phyloP scores from a whole-genome alignment of 129 eudicot species.

The Ambrosia trifida region DNA sequence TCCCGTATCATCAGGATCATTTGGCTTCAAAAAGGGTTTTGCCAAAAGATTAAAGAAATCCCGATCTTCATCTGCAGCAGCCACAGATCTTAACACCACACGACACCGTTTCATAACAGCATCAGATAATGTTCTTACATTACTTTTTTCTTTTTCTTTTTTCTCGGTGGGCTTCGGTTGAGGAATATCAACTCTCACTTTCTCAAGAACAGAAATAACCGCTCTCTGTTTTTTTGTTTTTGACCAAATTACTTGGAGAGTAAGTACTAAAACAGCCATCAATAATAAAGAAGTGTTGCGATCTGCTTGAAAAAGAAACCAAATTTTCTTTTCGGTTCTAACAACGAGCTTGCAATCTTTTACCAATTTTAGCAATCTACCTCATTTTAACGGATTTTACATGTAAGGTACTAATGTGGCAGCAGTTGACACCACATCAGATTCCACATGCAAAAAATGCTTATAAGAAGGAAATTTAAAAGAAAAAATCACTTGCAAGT shows the following conservation, averaged over 20 bases:
- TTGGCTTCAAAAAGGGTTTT: constrained; percentile 52
- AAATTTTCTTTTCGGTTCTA: background rate
- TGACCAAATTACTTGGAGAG: constrained; percentile 4
- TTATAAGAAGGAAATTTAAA: background rate
- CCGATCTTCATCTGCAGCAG: constrained; percentile 69
- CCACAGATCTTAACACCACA: constrained; percentile 65
- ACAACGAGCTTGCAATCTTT: background rate
- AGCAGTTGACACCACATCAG: background rate
- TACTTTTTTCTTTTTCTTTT: constrained; percentile 62
- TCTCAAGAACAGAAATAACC: constrained; percentile 68
- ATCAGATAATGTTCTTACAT: constrained; percentile 47
- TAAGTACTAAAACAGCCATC: constrained; percentile 6
- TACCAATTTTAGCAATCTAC: background rate
- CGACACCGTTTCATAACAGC: constrained; percentile 80
- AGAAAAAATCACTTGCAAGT: background rate
- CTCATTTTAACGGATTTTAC: background rate
- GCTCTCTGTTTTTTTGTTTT: constrained; percentile 59
- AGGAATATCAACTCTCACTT: constrained; percentile 45
- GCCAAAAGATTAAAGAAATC: constrained; percentile 82
- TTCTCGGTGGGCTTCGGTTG: constrained; percentile 52
- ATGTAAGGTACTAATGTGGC: background rate
- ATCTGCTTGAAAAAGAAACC: constrained; percentile 8
- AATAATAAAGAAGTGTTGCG: background rate
- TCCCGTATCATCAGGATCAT: constrained; percentile 86
- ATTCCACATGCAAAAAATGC: background rate